A percentile compares a stretch with the other conserved stretches of the same genome.
Evolutionary conservation across 176 grass and related monocot genomes (phyloP).

Genomic region (Zoysia japonica): DNA sequence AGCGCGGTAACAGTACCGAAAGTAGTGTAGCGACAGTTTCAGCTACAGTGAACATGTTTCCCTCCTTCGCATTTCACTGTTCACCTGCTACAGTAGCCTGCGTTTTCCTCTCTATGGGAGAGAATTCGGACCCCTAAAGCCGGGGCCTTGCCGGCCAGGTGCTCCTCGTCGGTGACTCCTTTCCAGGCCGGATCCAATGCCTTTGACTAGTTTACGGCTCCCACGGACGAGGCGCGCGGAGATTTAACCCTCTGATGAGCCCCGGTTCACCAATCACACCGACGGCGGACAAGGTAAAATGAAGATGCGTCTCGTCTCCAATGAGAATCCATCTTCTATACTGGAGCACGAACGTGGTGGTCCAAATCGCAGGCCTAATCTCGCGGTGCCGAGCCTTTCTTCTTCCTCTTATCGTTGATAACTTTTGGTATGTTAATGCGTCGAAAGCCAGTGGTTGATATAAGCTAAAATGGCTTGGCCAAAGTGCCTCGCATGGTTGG

Average conservation of each 20-base stretch:
- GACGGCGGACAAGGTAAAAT: not conserved
- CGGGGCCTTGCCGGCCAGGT: constrained; percentile 20
- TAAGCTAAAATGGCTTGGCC: not conserved
- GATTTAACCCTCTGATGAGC: not conserved
- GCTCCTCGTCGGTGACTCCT: not conserved
- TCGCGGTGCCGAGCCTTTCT: not conserved
- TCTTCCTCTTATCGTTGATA: not conserved
- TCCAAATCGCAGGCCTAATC: not conserved
- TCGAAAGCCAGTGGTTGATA: constrained; percentile 44
- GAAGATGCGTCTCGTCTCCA: too few relatives aligned
- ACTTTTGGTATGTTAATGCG: not conserved
- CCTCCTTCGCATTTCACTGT: too few relatives aligned
- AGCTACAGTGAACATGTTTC: too few relatives aligned
- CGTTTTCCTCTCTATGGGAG: too few relatives aligned
- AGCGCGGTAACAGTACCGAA: too few relatives aligned
- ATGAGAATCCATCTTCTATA: not conserved
- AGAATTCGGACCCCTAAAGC: too few relatives aligned
- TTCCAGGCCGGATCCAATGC: constrained; percentile 45
- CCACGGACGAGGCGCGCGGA: not conserved
- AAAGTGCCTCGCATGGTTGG: not conserved
- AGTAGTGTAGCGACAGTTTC: too few relatives aligned
- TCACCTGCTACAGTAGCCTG: too few relatives aligned
- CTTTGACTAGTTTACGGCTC: constrained; percentile 17
- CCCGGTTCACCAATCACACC: not conserved
- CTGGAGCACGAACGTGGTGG: not conserved